Conservation (phyloP, 1,284 basidiomycete species). For the Schizopora paradoxa region DNA sequence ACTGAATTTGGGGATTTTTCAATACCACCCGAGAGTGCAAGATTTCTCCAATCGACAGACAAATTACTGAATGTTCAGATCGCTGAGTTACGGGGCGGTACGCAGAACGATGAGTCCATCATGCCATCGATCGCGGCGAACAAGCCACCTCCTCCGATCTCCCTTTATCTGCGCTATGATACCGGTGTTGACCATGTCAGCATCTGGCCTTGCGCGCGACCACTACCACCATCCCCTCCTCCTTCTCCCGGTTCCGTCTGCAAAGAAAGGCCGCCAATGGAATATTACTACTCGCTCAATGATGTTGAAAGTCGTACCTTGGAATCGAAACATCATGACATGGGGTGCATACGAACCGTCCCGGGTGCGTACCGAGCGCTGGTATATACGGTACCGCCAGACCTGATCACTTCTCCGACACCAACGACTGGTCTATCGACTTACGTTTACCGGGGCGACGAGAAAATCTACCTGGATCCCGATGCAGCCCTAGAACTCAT, state of each 20-base stretch:
- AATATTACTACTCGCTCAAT: background rate
- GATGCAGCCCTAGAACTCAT: slow-evolving; percentile 1
- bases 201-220: slow-evolving; percentile 31
- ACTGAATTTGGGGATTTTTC: slow-evolving; percentile 19
- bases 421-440: slow-evolving; percentile 17
- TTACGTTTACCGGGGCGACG: slow-evolving; percentile 6
- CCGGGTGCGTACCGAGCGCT: slow-evolving; percentile 46
- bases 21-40: slow-evolving; percentile 20
- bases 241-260: background rate
- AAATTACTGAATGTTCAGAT: slow-evolving; percentile 40
- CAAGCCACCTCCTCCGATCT: slow-evolving; percentile 43
- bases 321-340: background rate
- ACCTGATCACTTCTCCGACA: slow-evolving; percentile 9
- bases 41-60: slow-evolving; percentile 22
- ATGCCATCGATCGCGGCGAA: slow-evolving; percentile 25
- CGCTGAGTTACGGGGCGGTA: slow-evolving; percentile 38
- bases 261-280: background rate
- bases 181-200: slow-evolving; percentile 34
- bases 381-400: slow-evolving; percentile 34
- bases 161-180: slow-evolving; percentile 39
- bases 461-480: background rate
- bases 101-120: slow-evolving; percentile 31
- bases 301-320: background rate
- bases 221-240: slow-evolving; percentile 23
- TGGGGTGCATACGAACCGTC: slow-evolving; percentile 29